Conservation (phyloP, 176 grass and related monocot species). For the Chrysopogon serrulatus region DNA sequence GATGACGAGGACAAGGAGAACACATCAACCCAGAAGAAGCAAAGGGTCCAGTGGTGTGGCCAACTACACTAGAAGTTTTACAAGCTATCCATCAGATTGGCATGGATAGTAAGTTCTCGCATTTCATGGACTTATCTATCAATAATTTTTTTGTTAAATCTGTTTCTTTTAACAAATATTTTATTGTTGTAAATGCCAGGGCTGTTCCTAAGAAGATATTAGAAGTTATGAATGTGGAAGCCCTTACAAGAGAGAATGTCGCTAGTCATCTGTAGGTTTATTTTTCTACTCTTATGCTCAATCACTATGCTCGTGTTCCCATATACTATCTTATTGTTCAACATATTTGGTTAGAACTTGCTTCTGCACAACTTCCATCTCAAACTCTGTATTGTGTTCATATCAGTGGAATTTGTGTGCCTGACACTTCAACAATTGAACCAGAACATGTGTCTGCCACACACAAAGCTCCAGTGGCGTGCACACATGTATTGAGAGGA, state of each 20-base stretch:
- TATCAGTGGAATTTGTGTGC: background rate
- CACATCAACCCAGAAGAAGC: constrained; percentile 17
- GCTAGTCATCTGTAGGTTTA: constrained; percentile 70
- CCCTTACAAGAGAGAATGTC: constrained; percentile 50
- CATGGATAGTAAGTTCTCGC: constrained; percentile 47
- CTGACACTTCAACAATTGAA: background rate
- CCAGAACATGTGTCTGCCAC: background rate
- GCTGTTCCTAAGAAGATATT: constrained; percentile 62
- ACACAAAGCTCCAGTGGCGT: background rate
- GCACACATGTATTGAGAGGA: constrained; percentile 4
- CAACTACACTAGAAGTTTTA: constrained; percentile 63
- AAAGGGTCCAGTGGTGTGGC: constrained; percentile 47
- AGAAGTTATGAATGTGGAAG: constrained; percentile 45
- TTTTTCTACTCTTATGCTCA: background rate
- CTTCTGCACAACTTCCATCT: background rate
- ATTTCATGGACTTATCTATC: background rate
- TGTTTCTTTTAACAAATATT: background rate
- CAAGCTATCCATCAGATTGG: constrained; percentile 44
- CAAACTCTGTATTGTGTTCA: background rate
- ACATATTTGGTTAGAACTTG: background rate
- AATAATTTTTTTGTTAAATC: background rate
- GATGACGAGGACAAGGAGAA: constrained; percentile 10
- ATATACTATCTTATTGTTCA: background rate
- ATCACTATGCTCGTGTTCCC: background rate
- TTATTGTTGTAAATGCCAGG: constrained; percentile 22